A percentile compares a stretch with the other conserved stretches of the same genome.
Evolutionary conservation across 2,329 filamentous ascomycete genomes (phyloP).

Genomic region (Verticillium dahliae): DNA sequence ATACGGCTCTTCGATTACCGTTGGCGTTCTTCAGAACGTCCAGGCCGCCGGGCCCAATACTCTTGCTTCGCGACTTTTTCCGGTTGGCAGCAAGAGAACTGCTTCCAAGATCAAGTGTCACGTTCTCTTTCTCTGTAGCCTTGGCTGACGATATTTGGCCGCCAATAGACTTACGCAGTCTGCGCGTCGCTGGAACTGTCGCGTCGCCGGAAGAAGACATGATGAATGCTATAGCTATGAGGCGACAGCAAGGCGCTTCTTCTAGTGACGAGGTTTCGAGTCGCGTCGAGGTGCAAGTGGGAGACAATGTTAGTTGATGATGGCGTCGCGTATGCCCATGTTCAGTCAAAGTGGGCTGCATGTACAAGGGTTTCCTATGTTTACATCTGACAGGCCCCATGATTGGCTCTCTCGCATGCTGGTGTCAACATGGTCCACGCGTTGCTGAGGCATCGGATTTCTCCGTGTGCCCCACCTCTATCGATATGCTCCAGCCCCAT

Average conservation of each 20-base stretch:
- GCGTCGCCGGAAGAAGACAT: conserved; percentile 35
- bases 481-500: background rate
- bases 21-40: conserved; percentile 70
- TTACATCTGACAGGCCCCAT: background rate
- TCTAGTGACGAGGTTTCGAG: conserved; percentile 9
- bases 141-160: conserved; percentile 5
- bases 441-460: conserved; percentile 9
- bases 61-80: conserved; percentile 85
- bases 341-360: conserved; percentile 9
- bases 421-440: conserved; percentile 9
- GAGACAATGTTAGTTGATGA: conserved; percentile 6
- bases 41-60: conserved; percentile 84
- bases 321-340: conserved; percentile 14
- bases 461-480: conserved; percentile 1
- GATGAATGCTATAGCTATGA: background rate
- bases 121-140: conserved; percentile 69
- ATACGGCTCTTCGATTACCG: conserved; percentile 76
- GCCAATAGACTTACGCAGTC: conserved; percentile 67
- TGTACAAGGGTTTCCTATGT: conserved; percentile 9
- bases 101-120: conserved; percentile 58
- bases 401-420: conserved; percentile 3
- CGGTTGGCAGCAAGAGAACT: conserved; percentile 40
- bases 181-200: conserved; percentile 49
- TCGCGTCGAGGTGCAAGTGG: conserved; percentile 3
- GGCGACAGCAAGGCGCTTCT: conserved; percentile 5